These are phyloP conservation scores for Aspergillus sp. DNA, from an alignment of 2,329 filamentous ascomycete species.

Conservation along the genomic window DNA sequence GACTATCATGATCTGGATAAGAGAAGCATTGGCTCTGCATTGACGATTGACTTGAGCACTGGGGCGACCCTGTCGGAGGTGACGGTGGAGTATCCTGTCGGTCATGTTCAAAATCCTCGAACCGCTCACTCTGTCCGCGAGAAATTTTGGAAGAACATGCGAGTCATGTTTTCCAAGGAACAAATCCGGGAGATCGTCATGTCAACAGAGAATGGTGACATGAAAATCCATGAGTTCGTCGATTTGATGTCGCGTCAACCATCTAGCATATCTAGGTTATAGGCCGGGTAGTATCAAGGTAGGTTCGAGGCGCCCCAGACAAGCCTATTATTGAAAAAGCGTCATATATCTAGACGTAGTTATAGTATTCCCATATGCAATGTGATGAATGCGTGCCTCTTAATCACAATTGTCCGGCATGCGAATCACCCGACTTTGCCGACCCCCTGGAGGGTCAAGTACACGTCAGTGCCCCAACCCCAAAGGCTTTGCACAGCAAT, in stretches of 20 bases:
- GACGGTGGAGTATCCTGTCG: conserved; percentile 38
- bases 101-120: conserved; percentile 16
- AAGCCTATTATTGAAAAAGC: too few relatives aligned
- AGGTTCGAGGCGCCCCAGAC: too few relatives aligned
- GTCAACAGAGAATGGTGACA: conserved; percentile 11
- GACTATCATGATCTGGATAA: conserved; percentile 30
- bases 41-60: conserved; percentile 26
- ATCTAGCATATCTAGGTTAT: conserved; percentile 8
- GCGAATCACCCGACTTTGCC: conserved; percentile 46
- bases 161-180: conserved; percentile 15
- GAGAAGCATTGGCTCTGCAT: conserved; percentile 25
- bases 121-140: conserved; percentile 11
- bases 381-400: neutral
- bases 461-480: conserved; percentile 81
- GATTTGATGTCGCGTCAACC: conserved; percentile 15
- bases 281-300: neutral
- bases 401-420: neutral
- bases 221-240: conserved; percentile 15
- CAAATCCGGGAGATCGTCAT: conserved; percentile 13
- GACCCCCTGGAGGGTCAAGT: conserved; percentile 61
- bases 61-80: conserved; percentile 26
- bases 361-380: neutral
- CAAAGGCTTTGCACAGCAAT: conserved; percentile 93
- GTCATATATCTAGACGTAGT: too few relatives aligned
- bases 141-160: conserved; percentile 21